A percentile compares a stretch with the other conserved stretches of the same genome.
These are phyloP conservation scores for Ophiocordyceps camponoti-floridani DNA, from an alignment of 2,329 filamentous ascomycete genomes.

Conservation along the genomic window DNA sequence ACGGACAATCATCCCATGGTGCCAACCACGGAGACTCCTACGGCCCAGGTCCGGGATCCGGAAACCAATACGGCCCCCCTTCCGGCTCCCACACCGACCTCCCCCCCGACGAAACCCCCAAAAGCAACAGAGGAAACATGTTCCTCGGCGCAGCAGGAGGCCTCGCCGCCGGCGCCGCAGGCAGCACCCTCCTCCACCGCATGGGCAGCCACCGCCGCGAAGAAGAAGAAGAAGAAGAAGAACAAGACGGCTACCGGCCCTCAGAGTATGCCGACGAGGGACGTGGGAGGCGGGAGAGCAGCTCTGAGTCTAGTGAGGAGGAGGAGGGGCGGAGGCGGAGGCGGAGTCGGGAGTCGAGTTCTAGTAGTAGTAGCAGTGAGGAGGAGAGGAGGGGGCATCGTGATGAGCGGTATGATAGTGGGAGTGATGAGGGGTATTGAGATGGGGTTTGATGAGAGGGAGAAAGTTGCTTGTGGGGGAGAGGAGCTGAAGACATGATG, in stretches of 20 bases:
- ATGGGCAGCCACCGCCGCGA: constrained; percentile 17
- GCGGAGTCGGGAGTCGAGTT: constrained; percentile 16
- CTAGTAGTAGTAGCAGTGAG: constrained; percentile 23
- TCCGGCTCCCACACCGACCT: neutral
- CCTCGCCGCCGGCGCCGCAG: constrained; percentile 36
- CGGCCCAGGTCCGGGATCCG: neutral
- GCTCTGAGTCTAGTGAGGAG: too few species aligned
- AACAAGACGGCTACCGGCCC: neutral
- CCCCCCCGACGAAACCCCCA: constrained; percentile 12
- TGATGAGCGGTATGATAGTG: constrained; percentile 17
- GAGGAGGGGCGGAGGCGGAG: constrained; percentile 22
- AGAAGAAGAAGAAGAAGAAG: constrained; percentile 1
- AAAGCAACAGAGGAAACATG: constrained; percentile 32
- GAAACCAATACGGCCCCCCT: too few species aligned
- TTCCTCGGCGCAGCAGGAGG: constrained; percentile 41
- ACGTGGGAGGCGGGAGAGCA: too few species aligned
- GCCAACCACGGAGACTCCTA: neutral
- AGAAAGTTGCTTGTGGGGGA: neutral
- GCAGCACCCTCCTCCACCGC: constrained; percentile 38
- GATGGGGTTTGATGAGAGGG: too few species aligned
- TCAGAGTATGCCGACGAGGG: too few species aligned
- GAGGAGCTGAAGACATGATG: neutral
- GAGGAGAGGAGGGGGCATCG: neutral
- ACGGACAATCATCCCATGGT: too few species aligned
- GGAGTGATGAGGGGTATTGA: constrained; percentile 11